These are phyloP conservation scores for Zopfia rhizophila DNA, from an alignment of 2,329 filamentous ascomycete species.

Conservation along the genomic window DNA sequence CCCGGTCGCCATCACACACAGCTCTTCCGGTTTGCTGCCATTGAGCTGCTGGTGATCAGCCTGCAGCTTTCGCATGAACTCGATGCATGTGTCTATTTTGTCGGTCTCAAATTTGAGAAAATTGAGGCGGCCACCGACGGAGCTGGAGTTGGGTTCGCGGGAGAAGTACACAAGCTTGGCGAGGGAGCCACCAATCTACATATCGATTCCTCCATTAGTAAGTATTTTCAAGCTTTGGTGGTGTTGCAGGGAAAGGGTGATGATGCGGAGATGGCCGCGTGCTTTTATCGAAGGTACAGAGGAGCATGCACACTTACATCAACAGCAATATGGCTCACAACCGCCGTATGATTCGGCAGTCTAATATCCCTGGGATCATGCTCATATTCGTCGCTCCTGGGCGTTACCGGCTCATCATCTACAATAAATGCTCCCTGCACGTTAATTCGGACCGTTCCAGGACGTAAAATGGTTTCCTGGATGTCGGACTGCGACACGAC, in stretches of 20 bases:
- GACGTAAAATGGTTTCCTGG: constrained; percentile 66
- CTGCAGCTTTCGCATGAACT: constrained; percentile 88
- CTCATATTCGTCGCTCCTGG: constrained; percentile 63
- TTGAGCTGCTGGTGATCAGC: constrained; percentile 81
- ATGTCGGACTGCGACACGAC: constrained; percentile 52
- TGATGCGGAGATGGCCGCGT: constrained; percentile 23
- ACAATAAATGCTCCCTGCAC: constrained; percentile 97
- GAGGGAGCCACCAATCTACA: constrained; percentile 90
- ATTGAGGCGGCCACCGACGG: constrained; percentile 89
- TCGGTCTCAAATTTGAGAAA: constrained; percentile 98
- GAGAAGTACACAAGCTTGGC: constrained; percentile 98
- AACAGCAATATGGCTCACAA: constrained; percentile 96
- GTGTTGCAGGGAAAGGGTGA: not conserved
- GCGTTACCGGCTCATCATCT: constrained; percentile 72
- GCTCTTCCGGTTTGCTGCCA: constrained; percentile 74
- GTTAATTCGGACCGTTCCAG: constrained; percentile 87
- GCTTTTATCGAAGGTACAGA: constrained; percentile 8
- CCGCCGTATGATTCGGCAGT: constrained; percentile 92
- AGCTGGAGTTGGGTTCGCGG: constrained; percentile 80
- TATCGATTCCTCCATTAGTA: constrained; percentile 29
- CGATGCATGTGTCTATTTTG: constrained; percentile 89
- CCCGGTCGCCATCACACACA: constrained; percentile 95
- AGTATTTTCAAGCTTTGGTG: not conserved
- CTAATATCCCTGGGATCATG: constrained; percentile 92
- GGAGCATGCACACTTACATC: constrained; percentile 73